Evolutionary conservation across 1,284 basidiomycete species (phyloP), one percentile per base, ranked within the genome.

Genomic region (Pseudozyma tsukubaensis): DNA sequence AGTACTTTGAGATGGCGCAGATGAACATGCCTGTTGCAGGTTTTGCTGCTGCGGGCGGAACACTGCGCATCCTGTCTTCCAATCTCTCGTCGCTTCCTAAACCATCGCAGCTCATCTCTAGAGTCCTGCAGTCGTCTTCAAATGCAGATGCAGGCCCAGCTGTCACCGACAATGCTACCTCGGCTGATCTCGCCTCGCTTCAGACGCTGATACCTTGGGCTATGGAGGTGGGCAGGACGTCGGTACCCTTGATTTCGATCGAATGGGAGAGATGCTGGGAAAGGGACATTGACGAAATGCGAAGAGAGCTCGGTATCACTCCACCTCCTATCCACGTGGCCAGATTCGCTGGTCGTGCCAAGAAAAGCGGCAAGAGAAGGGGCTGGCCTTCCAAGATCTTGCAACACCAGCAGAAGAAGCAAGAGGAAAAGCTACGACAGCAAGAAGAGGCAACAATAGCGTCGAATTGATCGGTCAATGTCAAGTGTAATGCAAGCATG

Each of bases 241-340:
- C 91, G 32, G 85, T 86, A 1, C 92, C 91, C 76, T 85, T 99
- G 62, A 92, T 98, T 61, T 92, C 91, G 0, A 91, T 99, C 9
- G 94, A 95, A 80, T 99, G 96, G 97, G 96, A 99, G 86, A 88
- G 94, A 84, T 87, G 94, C 64, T 99, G 95, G 95, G 90, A 90
- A 59, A 91, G 93, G 85, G 88, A 92, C 60, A 86, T 96, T 4
- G 89, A 89, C 2, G 91, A 93, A 58, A 87, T 97, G 85, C 91
- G 92, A 85, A 87, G 85, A 67, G 92, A 94, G 81, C 86, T 96
- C 18, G 92, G 94, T n/a, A 95, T 82, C 59, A 50, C 79, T 45
- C 50, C 61, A n/a, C 70, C 76, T 2, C 75, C 81, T 32, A 74
- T 82, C 16, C 59, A 76, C 21, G 60, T 67, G 14, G 78, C 82